Evolutionary conservation across 805 yeast genomes (phyloP), one percentile per base, ranked within the genome.

Genomic region (Metschnikowia corniflorae): DNA sequence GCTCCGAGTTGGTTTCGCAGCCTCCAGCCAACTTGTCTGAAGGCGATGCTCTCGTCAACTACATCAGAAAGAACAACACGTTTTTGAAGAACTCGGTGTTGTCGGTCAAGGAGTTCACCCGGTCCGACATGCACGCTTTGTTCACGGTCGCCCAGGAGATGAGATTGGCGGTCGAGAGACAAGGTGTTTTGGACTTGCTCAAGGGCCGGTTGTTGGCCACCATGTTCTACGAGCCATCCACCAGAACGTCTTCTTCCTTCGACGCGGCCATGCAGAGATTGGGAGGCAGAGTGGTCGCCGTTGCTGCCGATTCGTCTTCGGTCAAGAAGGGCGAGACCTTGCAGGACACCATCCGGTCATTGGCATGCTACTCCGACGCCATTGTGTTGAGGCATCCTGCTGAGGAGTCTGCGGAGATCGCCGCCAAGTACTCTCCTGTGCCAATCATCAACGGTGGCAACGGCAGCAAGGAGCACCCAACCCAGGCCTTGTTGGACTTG

Each of bases 231-330:
- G 99, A 93, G 71, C 98, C 99, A 51, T 87, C 96, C 5, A 94
- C 99, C 26, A 79, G 99, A 68, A 93, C 99, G 22, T 79, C 94
- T 14, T 80, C 97, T 16, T 93, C 97, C 1, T 94, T 94, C 61
- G 96, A 93, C 62, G 96, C 96, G 53, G 99, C 99, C 43, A 93
- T 93, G 98, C 97, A 93, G 73, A 85, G 99, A 70, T 75, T 93
- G 54, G 99, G 99, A 63, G 99, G 99, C 59, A 80, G 96, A 65
- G 95, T 88, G 51, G 85, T 94, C 50, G 77, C 94, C 37, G 84
- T 93, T 47, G 75, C 85, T 45, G 84, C 93, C 43, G 79, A 77
- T 47, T 75, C 88, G 22, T 89, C 97, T n/a, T 86, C 96, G 16
- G 96, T 89, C 33, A 86, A 87, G 71, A 93, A 93, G 75, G 99